phyloP scores from a whole-genome alignment of 768 basidiomycete species.

The Lactarius pseudohatsudake region DNA sequence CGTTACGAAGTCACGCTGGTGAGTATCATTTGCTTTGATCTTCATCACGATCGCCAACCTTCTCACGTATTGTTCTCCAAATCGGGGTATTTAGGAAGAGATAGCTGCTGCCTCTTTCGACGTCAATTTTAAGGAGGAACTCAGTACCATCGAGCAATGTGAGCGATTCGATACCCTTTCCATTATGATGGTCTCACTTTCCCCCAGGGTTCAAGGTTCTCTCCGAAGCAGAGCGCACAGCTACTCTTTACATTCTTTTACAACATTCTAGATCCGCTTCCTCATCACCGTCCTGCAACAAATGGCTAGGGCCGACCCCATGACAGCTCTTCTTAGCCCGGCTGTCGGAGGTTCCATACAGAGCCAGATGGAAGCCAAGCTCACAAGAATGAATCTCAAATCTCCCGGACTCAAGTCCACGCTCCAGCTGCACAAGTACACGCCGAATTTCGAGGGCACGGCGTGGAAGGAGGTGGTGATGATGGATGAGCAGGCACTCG shows the following conservation, averaged over 20 bases:
- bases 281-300: constrained; percentile 37
- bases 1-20: constrained; percentile 85
- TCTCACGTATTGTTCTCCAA: not conserved
- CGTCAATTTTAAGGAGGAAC: constrained; percentile 98
- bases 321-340: constrained; percentile 93
- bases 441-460: constrained; percentile 79
- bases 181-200: not conserved
- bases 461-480: constrained; percentile 81
- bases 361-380: constrained; percentile 94
- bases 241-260: constrained; percentile 34
- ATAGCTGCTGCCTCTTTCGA: constrained; percentile 99
- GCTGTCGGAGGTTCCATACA: constrained; percentile 93
- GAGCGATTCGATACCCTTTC: constrained; percentile 23
- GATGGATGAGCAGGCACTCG: constrained; percentile 48
- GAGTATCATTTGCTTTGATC: constrained; percentile 27
- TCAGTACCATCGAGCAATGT: constrained; percentile 99
- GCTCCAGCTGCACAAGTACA: constrained; percentile 87
- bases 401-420: constrained; percentile 81
- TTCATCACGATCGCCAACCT: not conserved
- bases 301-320: constrained; percentile 55
- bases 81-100: constrained; percentile 60
- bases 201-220: constrained; percentile 71
- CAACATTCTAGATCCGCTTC: constrained; percentile 83
- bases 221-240: constrained; percentile 77
- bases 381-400: constrained; percentile 76